Percentiles rank a stretch among this genome's conserved stretches.
Evolutionary conservation across 805 yeast species (phyloP).

Genomic region (Lachancea waltii): DNA sequence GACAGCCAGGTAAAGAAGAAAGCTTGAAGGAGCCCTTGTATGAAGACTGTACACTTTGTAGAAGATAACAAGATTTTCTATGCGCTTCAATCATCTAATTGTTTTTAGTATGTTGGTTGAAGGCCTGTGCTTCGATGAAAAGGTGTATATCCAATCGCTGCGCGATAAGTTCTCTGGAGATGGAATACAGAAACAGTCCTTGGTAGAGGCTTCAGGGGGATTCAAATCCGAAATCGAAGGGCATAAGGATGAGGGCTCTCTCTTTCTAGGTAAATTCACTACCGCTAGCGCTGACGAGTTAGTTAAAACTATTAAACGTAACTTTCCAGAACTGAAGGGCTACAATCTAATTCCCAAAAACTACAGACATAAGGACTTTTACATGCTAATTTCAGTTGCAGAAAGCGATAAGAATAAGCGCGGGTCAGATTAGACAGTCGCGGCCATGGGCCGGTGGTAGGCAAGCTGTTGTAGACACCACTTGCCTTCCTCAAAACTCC

Average conservation of each 20-base stretch:
- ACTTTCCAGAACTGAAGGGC: not conserved
- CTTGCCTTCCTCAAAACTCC: too few species aligned
- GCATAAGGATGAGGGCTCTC: not conserved
- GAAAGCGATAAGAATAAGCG: too few species aligned
- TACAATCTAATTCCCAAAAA: conserved; percentile 2
- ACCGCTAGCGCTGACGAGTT: conserved; percentile 2
- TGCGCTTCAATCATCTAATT: too few species aligned
- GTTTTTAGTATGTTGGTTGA: too few species aligned
- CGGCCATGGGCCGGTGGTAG: too few species aligned
- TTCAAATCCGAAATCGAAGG: not conserved
- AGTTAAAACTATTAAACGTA: conserved; percentile 1
- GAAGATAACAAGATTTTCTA: too few species aligned
- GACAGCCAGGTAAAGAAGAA: too few species aligned
- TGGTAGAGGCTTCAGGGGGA: not conserved
- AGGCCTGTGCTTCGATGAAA: conserved; percentile 1
- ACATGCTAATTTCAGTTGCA: conserved; percentile 1
- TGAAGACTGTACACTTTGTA: too few species aligned
- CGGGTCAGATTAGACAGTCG: too few species aligned
- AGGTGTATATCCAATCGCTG: conserved; percentile 5
- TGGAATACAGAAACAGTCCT: not conserved
- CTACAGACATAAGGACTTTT: conserved; percentile 3
- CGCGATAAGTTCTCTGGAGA: not conserved
- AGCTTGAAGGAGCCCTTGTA: too few species aligned
- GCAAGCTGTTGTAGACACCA: too few species aligned
- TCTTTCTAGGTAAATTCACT: conserved; percentile 7